Percentiles rank a stretch among this genome's conserved stretches.
Conservation (phyloP, 2,329 filamentous ascomycete genomes). For the Xylariaceae sp. region DNA sequence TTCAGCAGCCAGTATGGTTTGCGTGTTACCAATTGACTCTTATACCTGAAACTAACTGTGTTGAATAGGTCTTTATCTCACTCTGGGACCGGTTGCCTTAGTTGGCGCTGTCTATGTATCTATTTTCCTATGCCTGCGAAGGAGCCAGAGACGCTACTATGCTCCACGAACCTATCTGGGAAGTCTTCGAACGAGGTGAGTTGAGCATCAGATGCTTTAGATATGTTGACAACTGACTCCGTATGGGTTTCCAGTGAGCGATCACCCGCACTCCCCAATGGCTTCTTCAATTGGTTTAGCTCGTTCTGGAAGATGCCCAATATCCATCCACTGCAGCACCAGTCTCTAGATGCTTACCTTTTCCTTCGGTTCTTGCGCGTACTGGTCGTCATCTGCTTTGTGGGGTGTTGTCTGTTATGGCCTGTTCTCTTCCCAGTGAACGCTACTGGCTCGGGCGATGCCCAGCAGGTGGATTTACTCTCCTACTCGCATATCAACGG, state of each 20-base stretch:
- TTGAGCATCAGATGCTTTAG: background rate
- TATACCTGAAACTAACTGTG: conserved; percentile 16
- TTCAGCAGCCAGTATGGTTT: conserved; percentile 31
- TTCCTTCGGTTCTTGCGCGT: conserved; percentile 88
- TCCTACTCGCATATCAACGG: conserved; percentile 74
- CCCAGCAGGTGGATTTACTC: conserved; percentile 73
- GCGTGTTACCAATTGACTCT: background rate
- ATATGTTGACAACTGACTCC: background rate
- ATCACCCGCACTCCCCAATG: conserved; percentile 60
- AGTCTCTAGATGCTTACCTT: conserved; percentile 89
- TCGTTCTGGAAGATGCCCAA: conserved; percentile 72
- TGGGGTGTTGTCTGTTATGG: conserved; percentile 83
- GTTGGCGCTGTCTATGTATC: conserved; percentile 44
- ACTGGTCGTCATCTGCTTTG: conserved; percentile 73
- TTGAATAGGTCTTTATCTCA: conserved; percentile 45
- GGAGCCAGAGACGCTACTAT: conserved; percentile 51
- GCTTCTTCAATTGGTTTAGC: conserved; percentile 68
- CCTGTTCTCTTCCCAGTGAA: conserved; percentile 87
- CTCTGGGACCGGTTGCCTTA: conserved; percentile 44
- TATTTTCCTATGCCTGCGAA: conserved; percentile 50
- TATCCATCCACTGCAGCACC: conserved; percentile 82
- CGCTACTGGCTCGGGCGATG: conserved; percentile 71
- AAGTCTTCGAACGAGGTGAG: conserved; percentile 46
- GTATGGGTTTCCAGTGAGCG: conserved; percentile 49
- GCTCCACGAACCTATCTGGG: conserved; percentile 55